phyloP scores from a whole-genome alignment of 169 alveolate species.

The Toxoplasma gondii region DNA sequence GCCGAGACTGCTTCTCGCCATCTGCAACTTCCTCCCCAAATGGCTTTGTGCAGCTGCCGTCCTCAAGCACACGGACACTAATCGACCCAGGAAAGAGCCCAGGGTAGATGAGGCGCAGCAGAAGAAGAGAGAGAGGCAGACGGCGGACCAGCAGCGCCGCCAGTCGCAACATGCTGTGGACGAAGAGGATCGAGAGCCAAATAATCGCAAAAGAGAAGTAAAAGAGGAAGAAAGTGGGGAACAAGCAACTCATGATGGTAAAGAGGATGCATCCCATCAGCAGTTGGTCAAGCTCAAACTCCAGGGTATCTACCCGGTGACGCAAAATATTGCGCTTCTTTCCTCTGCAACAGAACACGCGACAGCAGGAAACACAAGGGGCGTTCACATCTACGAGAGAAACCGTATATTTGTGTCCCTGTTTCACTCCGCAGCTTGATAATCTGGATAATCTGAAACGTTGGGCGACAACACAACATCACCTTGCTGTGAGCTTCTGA shows the following conservation, averaged over 20 bases:
- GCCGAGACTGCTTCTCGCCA: neutral
- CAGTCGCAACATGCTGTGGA: conserved; percentile 48
- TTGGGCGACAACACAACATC: too few relatives aligned
- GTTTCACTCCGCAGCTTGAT: neutral
- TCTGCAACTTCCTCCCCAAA: neutral
- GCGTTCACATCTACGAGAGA: neutral
- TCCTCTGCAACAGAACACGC: conserved; percentile 46
- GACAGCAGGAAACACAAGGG: neutral
- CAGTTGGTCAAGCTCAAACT: conserved; percentile 68
- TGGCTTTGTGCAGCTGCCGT: neutral
- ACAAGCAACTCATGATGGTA: conserved; percentile 54
- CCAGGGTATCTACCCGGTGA: conserved; percentile 68
- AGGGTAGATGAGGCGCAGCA: conserved; percentile 41
- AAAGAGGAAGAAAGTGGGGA: conserved; percentile 63
- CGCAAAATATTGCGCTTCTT: conserved; percentile 69
- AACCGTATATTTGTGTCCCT: neutral
- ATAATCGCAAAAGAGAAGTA: conserved; percentile 57
- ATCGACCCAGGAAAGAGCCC: conserved; percentile 38
- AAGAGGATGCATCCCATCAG: conserved; percentile 61
- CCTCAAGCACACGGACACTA: conserved; percentile 2
- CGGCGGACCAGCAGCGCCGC: conserved; percentile 46
- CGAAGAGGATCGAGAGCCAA: conserved; percentile 56
- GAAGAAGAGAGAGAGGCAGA: conserved; percentile 42
- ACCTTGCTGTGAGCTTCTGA: too few relatives aligned
- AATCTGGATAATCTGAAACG: too few relatives aligned